These are phyloP conservation scores for Leishmania tarentolae DNA, from an alignment of 208 protist genomes.

Conservation along the genomic window DNA sequence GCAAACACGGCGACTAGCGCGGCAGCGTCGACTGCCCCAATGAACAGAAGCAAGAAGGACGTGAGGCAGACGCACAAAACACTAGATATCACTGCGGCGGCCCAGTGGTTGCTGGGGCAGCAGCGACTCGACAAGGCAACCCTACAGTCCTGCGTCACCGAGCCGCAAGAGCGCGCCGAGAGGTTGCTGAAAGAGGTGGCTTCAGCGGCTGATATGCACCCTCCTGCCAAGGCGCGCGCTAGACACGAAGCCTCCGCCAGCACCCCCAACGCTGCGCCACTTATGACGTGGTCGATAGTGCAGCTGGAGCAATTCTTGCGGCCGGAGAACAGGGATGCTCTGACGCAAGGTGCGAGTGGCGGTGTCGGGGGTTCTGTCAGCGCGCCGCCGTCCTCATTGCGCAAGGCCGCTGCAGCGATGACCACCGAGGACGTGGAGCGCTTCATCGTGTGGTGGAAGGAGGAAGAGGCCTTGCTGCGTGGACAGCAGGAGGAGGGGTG, in stretches of 20 bases:
- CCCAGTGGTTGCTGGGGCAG: conserved; percentile 15
- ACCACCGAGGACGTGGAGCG: conserved; percentile 34
- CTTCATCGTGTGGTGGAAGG: conserved; percentile 44
- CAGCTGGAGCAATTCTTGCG: conserved; percentile 43
- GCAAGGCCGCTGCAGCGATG: conserved; percentile 5
- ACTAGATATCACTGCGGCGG: conserved; percentile 10
- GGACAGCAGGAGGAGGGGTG: background rate
- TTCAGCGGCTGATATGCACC: conserved; percentile 1
- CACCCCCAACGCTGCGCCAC: background rate
- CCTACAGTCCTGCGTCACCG: conserved; percentile 16
- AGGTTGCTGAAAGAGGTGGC: conserved; percentile 19
- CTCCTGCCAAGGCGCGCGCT: conserved; percentile 18
- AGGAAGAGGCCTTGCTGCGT: conserved; percentile 31
- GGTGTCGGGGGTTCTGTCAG: background rate
- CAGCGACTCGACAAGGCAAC: conserved; percentile 22
- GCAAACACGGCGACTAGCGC: background rate
- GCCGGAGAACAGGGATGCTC: conserved; percentile 31
- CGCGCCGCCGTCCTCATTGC: background rate
- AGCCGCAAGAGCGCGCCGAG: conserved; percentile 14
- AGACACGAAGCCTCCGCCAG: conserved; percentile 19
- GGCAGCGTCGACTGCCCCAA: background rate
- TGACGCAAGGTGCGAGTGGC: conserved; percentile 12
- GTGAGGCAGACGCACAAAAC: background rate
- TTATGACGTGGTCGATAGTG: conserved; percentile 34
- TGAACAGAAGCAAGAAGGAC: conserved; percentile 4